phyloP scores from a whole-genome alignment of 2,329 filamentous ascomycete species.

The Chrysosporium keratinophilum region DNA sequence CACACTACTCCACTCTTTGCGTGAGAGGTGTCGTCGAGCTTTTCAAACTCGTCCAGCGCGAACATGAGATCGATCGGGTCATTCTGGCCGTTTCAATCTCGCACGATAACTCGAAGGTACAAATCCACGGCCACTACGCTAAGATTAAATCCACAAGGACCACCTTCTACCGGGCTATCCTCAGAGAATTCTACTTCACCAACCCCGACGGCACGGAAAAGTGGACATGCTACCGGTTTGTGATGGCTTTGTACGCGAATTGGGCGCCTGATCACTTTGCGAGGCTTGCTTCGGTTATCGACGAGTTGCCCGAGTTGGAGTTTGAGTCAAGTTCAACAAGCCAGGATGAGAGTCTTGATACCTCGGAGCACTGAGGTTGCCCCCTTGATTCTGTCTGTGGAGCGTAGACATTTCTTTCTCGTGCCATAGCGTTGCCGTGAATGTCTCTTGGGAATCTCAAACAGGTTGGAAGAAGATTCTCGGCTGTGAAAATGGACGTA shows the following conservation, averaged over 20 bases:
- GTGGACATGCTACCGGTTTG: constrained; percentile 32
- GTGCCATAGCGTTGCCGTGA: too few species aligned
- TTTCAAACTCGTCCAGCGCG: constrained; percentile 22
- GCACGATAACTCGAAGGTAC: constrained; percentile 19
- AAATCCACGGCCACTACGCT: constrained; percentile 21
- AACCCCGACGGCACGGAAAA: constrained; percentile 26
- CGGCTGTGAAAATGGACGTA: too few species aligned
- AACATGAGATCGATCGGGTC: constrained; percentile 17
- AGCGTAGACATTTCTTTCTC: too few species aligned
- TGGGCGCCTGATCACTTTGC: constrained; percentile 31
- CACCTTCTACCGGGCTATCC: constrained; percentile 22
- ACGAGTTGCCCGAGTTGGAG: constrained; percentile 15
- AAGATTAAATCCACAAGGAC: constrained; percentile 14
- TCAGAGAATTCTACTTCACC: constrained; percentile 29
- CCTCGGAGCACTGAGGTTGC: too few species aligned
- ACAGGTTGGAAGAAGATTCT: too few species aligned
- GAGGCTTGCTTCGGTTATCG: constrained; percentile 31
- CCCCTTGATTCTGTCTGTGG: too few species aligned
- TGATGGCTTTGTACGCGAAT: constrained; percentile 29
- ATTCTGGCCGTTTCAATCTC: constrained; percentile 21
- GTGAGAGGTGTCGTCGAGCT: constrained; percentile 33
- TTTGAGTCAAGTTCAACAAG: too few species aligned
- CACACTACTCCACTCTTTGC: constrained; percentile 26
- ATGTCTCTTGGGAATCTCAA: too few species aligned
- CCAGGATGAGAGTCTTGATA: too few species aligned